Base-by-base conservation (phyloP, 2,329 filamentous ascomycete genomes). In the Phialophora verrucosa region DNA sequence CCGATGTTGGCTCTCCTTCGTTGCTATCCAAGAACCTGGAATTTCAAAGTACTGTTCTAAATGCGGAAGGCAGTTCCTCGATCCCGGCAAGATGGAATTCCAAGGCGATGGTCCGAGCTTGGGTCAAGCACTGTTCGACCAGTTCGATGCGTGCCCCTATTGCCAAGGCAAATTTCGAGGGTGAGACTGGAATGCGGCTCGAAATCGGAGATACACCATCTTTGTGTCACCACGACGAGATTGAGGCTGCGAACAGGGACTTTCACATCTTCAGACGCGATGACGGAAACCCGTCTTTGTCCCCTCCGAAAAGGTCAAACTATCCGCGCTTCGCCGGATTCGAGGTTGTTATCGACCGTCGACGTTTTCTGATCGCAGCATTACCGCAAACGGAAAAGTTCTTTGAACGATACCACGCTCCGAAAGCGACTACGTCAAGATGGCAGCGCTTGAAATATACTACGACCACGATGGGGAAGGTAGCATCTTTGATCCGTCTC, bases 1-100 rank as follows among this genome's bases (percentile, higher is more conserved):
- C 51, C 64, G 72, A n/a, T 74, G 72, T 63, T 68, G 63, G 62
- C 56, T 74, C 25, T 72, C 72, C 23, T 71, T 73, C 35, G 31
- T 74, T 11, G 65, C 69, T 54, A 72, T 74, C 50, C 72, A 74
- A 66, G 71, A 73, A 56, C 72, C 72, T 29, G 71, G 71, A 29
- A 68, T 74, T 35, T 73, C 67, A n/a, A 73, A 70, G 56, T 72
- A 68, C 50, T 74, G 72, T 67, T 64, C 72, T 50, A 64, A 63
- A 68, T 74, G 72, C 59, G 68, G 69, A 29, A 70, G 68, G 63
- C 70, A 73, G 62, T 73, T 72, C 65, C 68, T 74, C 44, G 63
- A 73, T 59, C 55, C 63, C 23, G 61, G 58, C 23, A 71, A 71
- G 64, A 56, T 72, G 54, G 64, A 68, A 59, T 57, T 63, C 44